A percentile compares a stretch with the other conserved stretches of the same genome.
These are phyloP conservation scores for Lithospermum erythrorhizon DNA, from an alignment of 257 asterid genomes.

Conservation along the genomic window DNA sequence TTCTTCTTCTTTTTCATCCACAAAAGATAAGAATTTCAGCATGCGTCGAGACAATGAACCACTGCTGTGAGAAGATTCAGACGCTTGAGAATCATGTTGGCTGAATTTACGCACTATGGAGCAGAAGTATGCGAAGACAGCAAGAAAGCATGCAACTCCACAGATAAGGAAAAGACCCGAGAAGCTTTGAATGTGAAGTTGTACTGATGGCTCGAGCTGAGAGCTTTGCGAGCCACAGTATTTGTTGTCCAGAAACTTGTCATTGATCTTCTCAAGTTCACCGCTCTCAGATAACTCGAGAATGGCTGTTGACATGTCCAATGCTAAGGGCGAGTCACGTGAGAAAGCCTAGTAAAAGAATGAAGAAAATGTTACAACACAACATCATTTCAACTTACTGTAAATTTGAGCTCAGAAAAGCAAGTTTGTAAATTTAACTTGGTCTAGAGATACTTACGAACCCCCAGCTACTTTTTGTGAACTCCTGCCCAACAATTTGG, in stretches of 20 bases:
- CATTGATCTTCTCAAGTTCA: conserved; percentile 23
- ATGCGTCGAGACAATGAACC: conserved; percentile 20
- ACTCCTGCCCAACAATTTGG: conserved; percentile 66
- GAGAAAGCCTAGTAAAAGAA: conserved; percentile 20
- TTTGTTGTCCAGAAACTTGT: conserved; percentile 18
- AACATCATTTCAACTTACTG: neutral
- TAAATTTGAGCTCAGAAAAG: too few relatives aligned
- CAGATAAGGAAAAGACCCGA: conserved; percentile 56
- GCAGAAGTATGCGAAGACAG: conserved; percentile 33
- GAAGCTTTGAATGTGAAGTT: conserved; percentile 38
- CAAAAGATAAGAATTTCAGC: conserved; percentile 41
- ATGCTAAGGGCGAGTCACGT: conserved; percentile 28
- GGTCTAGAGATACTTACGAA: conserved; percentile 41
- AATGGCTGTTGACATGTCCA: conserved; percentile 26
- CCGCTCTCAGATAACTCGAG: conserved; percentile 26
- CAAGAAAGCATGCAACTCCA: conserved; percentile 32
- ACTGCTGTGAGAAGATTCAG: conserved; percentile 8
- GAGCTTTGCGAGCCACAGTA: conserved; percentile 26
- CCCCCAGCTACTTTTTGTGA: conserved; percentile 97
- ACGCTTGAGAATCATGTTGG: conserved; percentile 17
- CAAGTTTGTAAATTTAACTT: too few relatives aligned
- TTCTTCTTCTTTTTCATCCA: conserved; percentile 50
- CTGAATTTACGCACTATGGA: conserved; percentile 26
- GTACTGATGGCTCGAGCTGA: conserved; percentile 19
- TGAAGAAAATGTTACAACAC: neutral